Conservation (phyloP, 176 grass and related monocot genomes). For the Aegilops umbellulata region DNA sequence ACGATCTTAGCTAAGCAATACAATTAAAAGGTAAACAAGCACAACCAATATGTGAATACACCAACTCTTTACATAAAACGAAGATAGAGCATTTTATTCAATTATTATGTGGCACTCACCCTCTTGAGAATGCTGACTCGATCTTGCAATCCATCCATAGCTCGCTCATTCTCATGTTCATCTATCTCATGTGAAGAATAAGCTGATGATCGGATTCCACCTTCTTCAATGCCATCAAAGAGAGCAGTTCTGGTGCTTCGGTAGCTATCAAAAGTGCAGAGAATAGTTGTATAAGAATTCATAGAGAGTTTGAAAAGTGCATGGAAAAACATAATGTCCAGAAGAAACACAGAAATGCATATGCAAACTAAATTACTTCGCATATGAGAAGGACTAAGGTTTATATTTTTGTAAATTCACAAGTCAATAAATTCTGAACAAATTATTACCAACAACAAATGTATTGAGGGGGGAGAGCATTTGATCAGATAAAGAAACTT, state of each 20-base stretch:
- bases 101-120: constrained; percentile 45
- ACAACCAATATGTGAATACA: background rate
- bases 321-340: background rate
- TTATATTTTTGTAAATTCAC: background rate
- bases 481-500: background rate
- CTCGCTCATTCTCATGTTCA: constrained; percentile 77
- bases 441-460: background rate
- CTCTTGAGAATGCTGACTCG: constrained; percentile 93
- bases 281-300: background rate
- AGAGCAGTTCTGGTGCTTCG: constrained; percentile 65
- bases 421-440: background rate
- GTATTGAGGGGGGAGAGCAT: background rate
- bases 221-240: constrained; percentile 94
- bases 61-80: background rate
- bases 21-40: background rate
- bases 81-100: background rate
- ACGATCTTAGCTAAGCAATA: background rate
- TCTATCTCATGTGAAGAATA: constrained; percentile 89
- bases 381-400: background rate
- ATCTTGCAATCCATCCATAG: constrained; percentile 89
- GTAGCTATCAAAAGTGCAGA: constrained; percentile 36
- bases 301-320: background rate
- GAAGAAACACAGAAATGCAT: background rate
- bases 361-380: background rate
- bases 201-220: constrained; percentile 63